Conservation (phyloP, 805 yeast genomes). For the Candida insectalens region DNA sequence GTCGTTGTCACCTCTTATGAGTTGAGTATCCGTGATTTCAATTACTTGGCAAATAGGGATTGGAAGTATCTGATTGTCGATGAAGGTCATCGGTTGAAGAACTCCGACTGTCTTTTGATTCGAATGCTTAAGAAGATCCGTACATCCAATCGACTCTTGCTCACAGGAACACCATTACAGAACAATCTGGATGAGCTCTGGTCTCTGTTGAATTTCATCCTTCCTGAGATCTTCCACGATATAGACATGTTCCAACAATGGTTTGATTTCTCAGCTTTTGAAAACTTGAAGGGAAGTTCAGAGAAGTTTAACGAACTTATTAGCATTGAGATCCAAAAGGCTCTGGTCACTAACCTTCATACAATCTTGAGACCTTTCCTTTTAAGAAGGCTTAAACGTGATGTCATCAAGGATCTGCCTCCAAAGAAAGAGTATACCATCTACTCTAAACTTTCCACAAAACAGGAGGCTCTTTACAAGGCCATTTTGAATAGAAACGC, state of each 20-base stretch:
- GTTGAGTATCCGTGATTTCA: conserved; percentile 59
- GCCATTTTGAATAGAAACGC: conserved; percentile 36
- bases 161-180: conserved; percentile 96
- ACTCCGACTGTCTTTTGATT: conserved; percentile 68
- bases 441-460: conserved; percentile 51
- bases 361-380: conserved; percentile 83
- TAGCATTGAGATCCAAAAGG: conserved; percentile 46
- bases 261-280: conserved; percentile 74
- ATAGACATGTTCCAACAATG: conserved; percentile 83
- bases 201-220: conserved; percentile 82
- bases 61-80: conserved; percentile 90
- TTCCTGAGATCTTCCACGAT: conserved; percentile 91
- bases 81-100: conserved; percentile 91
- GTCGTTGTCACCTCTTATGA: conserved; percentile 80
- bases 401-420: conserved; percentile 64
- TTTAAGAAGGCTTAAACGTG: conserved; percentile 69
- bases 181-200: conserved; percentile 85
- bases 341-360: conserved; percentile 68
- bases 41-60: conserved; percentile 35
- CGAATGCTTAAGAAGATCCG: conserved; percentile 57
- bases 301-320: conserved; percentile 39
- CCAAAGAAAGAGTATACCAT: conserved; percentile 84
- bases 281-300: conserved; percentile 25
- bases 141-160: conserved; percentile 61
- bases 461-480: conserved; percentile 9